Conservation (phyloP, 2,329 filamentous ascomycete species). For the Aspergillus sp. region DNA sequence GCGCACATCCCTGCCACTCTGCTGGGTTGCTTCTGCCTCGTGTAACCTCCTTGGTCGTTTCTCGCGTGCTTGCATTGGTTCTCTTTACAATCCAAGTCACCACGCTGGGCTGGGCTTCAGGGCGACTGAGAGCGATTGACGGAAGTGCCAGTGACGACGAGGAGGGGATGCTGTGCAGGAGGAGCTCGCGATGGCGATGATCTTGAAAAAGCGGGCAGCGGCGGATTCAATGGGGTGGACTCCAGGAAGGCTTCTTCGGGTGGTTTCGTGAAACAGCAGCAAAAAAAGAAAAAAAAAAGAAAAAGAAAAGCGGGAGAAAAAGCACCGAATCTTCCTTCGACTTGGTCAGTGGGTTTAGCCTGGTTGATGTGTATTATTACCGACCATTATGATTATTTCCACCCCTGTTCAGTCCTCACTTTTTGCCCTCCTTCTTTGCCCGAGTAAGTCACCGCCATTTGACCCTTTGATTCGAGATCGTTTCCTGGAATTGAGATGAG, state of each 20-base stretch:
- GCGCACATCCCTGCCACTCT: constrained; percentile 28
- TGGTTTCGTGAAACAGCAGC: background rate
- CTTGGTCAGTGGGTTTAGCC: background rate
- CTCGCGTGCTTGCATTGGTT: constrained; percentile 29
- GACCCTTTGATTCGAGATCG: background rate
- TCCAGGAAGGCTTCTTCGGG: background rate
- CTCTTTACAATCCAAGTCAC: background rate
- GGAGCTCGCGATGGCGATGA: background rate
- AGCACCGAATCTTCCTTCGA: background rate
- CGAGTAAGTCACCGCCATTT: constrained; percentile 5
- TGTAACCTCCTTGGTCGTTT: constrained; percentile 26
- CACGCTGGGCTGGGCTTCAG: background rate
- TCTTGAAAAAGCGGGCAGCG: background rate
- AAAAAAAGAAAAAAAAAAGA: background rate
- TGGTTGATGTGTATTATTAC: constrained; percentile 12
- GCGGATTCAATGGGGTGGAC: background rate
- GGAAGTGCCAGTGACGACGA: background rate
- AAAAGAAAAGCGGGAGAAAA: constrained; percentile 2
- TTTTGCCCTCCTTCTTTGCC: background rate
- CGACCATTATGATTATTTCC: background rate
- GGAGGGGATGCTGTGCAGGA: background rate
- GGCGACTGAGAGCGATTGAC: background rate
- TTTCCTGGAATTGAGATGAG: background rate
- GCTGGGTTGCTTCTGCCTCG: constrained; percentile 24
- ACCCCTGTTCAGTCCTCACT: background rate